Evolutionary conservation across 352 stramenopile species (phyloP), one percentile per base, ranked within the genome.

Genomic region (Pilasporangium apinafurcum): DNA sequence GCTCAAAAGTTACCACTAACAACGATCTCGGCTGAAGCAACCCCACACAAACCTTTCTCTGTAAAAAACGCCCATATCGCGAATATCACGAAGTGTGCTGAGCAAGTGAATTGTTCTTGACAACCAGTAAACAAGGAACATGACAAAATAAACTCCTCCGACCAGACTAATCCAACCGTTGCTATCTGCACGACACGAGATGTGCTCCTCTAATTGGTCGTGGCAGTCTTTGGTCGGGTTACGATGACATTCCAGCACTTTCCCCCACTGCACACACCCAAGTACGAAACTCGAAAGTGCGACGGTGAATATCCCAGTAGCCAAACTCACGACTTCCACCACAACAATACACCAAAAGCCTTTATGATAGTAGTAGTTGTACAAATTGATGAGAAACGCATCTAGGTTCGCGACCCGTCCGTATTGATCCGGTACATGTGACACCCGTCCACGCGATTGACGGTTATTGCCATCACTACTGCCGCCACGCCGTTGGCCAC

Each of bases 281-380:
- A 99, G 74, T 38, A 98, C 44, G 47, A 98, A 96, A 24, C 84
- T 95, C n/a, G 80, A 96, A 28, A 97, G 79, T 50, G 83, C 70
- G 18, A 99, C 78, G 48, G 93, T 99, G 58, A 99, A 98, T 4
- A 97, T 77, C 9, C 98, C 74, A 10, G 95, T 98, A 13, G 87
- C 27, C 3, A 99, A 51, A 55, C 96, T 84, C 24, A 95, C 88
- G 26, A 98, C 51, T 47, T 97, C 89, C 12, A 93, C 68, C 7
- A 85, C 70, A 4, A 93, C 58, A 45, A 96, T 97, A 40, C 66
- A 78, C 62, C 79, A 85, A 40, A 97, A 87, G n/a, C 93, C 93
- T 54, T 94, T 93, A 62, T 95, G 80, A 53, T 95, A 87, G 57
- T 95, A 97, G 70, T 97, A 98, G 42, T 91, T 91, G 80, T 98